Conservation (phyloP, 306 rosid species). For the Aeschynomene evenia region DNA sequence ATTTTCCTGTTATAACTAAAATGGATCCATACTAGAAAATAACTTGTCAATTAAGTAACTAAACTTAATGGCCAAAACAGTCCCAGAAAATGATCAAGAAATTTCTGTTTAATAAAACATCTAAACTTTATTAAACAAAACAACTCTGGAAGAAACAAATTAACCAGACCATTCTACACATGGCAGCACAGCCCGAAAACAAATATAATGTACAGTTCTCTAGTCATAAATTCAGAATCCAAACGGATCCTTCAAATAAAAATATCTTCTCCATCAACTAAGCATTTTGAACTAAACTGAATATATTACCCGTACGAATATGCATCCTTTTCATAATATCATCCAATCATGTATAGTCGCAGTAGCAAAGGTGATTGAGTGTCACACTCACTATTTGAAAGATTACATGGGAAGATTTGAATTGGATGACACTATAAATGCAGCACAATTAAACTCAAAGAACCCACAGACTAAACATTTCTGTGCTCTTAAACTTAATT, state of each 20-base stretch:
- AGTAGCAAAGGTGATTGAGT: too few species aligned
- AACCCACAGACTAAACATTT: too few species aligned
- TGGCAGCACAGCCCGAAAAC: background rate
- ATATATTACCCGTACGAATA: background rate
- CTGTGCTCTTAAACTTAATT: too few species aligned
- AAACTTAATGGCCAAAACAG: background rate
- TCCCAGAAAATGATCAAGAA: background rate
- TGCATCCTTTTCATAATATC: too few species aligned
- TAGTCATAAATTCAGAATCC: background rate
- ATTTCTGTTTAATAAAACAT: background rate
- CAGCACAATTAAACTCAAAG: too few species aligned
- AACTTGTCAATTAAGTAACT: background rate
- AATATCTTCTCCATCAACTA: background rate
- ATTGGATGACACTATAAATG: too few species aligned
- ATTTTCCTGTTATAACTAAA: slow-evolving; percentile 1
- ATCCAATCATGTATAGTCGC: too few species aligned
- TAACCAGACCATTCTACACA: background rate
- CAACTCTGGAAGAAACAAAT: background rate
- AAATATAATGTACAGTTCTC: background rate
- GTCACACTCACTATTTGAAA: too few species aligned
- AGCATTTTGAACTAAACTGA: background rate
- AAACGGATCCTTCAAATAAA: slow-evolving; percentile 25
- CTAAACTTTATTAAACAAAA: background rate
- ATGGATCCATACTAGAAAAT: slow-evolving; percentile 11
- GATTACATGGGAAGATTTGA: too few species aligned